Base-by-base conservation (phyloP, 768 basidiomycete species). In the Rhizopogon roseolus region DNA sequence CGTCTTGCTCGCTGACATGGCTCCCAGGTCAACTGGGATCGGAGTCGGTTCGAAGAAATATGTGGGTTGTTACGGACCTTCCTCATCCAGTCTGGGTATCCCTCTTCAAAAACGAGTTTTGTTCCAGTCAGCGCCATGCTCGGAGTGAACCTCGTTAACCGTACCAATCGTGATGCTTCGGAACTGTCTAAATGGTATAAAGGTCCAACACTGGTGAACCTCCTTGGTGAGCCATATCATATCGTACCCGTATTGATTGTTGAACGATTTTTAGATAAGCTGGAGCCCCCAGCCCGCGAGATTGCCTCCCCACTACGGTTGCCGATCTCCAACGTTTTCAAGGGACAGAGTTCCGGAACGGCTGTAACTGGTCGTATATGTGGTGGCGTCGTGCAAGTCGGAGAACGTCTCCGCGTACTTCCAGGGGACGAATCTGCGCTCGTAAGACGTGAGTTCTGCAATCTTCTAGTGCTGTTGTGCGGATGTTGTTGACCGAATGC, bases 251-350 rank as follows among this genome's bases (percentile, higher is more conserved):
- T 38, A 17, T 38, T 8, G 17, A 46, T 22, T 51, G 32, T 53
- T 34, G 56, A 37, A 19, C 5, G n/a, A 49, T 55, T 28, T 29
- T 42, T 55, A 93, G 94, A 97, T 71, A 71, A 78, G 54, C 70
- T 97, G 40, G 88, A 90, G 54, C 90, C 93, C 0, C 95, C 95
- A 0, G 63, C 73, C 7, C 78, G 95, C 43, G 87, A 93, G 50
- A 84, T 95, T 44, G 75, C 78, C 3, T 77, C 83, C 0, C 86
- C 95, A 0, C 68, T 96, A 22, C 82, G 97, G 37, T 77, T 98
- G 42, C 97, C 97, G 0, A 81, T 98, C 19, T 89, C 93, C 11
- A 98, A 99, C 66, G 91, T 98, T 4, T 98, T 96, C 78, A 95
- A 87, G 68, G 89, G 90, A 4, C 86, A 88, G 63, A 82, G 86